Base-by-base conservation (phyloP, 1,284 basidiomycete species). In the Cutaneotrichosporon daszewskae region DNA sequence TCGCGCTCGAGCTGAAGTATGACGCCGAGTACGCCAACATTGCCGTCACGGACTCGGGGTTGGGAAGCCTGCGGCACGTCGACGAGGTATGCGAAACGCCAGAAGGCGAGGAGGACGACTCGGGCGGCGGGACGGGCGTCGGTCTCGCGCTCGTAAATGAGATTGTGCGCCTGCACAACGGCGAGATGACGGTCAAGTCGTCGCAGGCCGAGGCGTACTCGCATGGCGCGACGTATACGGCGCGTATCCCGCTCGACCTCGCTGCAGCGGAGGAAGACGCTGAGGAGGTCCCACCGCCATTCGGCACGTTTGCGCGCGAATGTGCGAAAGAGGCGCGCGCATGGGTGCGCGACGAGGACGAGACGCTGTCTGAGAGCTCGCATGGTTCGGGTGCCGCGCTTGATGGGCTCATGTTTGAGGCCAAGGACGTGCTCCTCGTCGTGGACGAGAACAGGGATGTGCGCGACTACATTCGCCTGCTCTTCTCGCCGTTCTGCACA, bases 121-220 rank as follows among this genome's bases (percentile, higher is more conserved):
- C n/a, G n/a, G n/a, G n/a, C n/a, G n/a, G n/a, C n/a, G n/a, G n/a
- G 6, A 39, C 37, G 13, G 50, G 31, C 11, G 32, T 52, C 14
- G 41, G 46, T 13, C 31, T 52, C 10, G 60, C 35, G 48, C 46
- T 69, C 3, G 60, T 57, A 1, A 51, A 56, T 16, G 71, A 72
- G 43, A 58, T 74, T 22, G 57, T 75, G 22, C 68, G 66, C 24
- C 53, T 73, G n/a, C 70, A 74, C 43, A 66, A 62, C 5, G 73
- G 73, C 4, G 60, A 66, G 4, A 58, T 75, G 24, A 43, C 27
- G n/a, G 14, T 9, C 27, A 17, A 27, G 12, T 9, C 19, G 5
- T 17, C 17, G 11, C 13, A 17, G 1, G 10, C 8, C n/a, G 26
- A 23, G 19, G 31, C 12, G 5, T 28, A n/a, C 12, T 13, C n/a